Evolutionary conservation across 2,329 filamentous ascomycete species (phyloP).

Genomic region (Balansia obtecta): DNA sequence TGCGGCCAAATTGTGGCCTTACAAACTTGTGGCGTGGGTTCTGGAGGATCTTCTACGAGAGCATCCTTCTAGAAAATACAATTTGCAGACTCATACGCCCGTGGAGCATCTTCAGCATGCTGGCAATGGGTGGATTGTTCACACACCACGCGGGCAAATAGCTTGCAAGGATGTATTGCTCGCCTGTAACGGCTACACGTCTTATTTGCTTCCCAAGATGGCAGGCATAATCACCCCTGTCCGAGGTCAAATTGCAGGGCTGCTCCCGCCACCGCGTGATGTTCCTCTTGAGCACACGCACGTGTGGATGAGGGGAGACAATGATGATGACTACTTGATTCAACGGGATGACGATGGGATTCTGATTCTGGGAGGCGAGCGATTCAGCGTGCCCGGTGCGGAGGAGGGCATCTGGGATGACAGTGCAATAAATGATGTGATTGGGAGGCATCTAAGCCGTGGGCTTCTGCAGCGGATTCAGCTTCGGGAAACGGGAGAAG

Average conservation of each 20-base stretch:
- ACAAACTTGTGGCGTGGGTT: constrained; percentile 67
- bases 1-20: constrained; percentile 67
- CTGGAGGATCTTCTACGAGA: constrained; percentile 43
- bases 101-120: constrained; percentile 36
- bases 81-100: constrained; percentile 64
- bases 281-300: constrained; percentile 43
- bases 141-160: constrained; percentile 59
- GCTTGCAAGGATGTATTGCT: constrained; percentile 53
- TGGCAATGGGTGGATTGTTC: constrained; percentile 40
- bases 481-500: constrained; percentile 20
- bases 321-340: constrained; percentile 59
- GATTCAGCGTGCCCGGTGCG: constrained; percentile 36
- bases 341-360: constrained; percentile 48
- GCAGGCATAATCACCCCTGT: constrained; percentile 64
- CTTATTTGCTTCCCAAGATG: constrained; percentile 57
- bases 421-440: constrained; percentile 38
- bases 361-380: constrained; percentile 61
- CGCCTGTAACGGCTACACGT: constrained; percentile 77
- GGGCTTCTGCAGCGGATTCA: constrained; percentile 30
- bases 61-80: constrained; percentile 37
- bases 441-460: constrained; percentile 42
- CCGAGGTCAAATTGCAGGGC: constrained; percentile 58
- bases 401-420: constrained; percentile 47
- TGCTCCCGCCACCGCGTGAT: constrained; percentile 39
- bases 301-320: constrained; percentile 39